Evolutionary conservation across 2,329 filamentous ascomycete species (phyloP).

Genomic region (Verticillium dahliae): DNA sequence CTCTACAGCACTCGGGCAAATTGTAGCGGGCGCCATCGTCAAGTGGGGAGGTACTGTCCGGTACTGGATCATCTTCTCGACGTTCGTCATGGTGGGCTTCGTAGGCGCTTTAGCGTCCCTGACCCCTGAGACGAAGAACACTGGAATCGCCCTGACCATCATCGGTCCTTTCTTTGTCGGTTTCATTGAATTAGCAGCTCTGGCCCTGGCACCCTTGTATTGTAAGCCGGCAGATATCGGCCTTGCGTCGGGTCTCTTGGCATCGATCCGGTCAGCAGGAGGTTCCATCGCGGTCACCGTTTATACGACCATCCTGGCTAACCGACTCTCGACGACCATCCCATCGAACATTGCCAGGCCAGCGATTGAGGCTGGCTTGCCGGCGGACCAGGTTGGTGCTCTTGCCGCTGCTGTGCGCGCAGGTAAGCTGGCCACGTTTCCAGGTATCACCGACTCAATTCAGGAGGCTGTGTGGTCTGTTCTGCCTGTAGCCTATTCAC

Average conservation of each 20-base stretch:
- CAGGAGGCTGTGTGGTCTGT: constrained; percentile 18
- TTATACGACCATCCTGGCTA: constrained; percentile 30
- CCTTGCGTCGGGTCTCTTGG: constrained; percentile 29
- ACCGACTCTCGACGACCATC: constrained; percentile 26
- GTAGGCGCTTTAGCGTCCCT: constrained; percentile 23
- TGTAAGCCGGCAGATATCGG: constrained; percentile 29
- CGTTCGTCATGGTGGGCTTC: constrained; percentile 28
- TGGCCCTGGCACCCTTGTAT: constrained; percentile 26
- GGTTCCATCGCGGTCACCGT: constrained; percentile 30
- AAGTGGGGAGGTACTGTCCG: constrained; percentile 26
- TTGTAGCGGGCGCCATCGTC: constrained; percentile 23
- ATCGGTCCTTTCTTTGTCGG: constrained; percentile 29
- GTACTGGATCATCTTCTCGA: constrained; percentile 28
- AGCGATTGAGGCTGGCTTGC: constrained; percentile 27
- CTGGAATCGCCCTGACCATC: constrained; percentile 26
- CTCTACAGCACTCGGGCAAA: constrained; percentile 25
- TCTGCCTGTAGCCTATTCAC: constrained; percentile 21
- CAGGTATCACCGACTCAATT: constrained; percentile 22
- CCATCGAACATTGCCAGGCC: constrained; percentile 23
- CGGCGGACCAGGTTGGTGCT: constrained; percentile 24
- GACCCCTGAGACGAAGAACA: constrained; percentile 21
- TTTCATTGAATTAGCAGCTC: constrained; percentile 26
- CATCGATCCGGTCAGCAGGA: constrained; percentile 29
- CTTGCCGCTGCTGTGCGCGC: constrained; percentile 13
- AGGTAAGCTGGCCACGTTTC: constrained; percentile 24